Conservation (phyloP, 2,329 filamentous ascomycete species). For the Fusarium circinatum region DNA sequence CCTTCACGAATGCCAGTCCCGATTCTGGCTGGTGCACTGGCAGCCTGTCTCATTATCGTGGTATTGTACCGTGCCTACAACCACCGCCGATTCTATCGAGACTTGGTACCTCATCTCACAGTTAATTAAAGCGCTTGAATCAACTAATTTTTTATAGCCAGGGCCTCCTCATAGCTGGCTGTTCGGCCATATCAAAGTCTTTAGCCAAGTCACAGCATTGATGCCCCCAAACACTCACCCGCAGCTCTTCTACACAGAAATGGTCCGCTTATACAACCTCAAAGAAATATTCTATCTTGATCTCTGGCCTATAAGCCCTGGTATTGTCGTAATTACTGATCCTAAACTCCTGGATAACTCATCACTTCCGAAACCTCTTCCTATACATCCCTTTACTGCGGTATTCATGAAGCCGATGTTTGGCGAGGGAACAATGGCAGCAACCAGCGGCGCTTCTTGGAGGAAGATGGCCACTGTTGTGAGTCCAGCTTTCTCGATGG, state of each 20-base stretch:
- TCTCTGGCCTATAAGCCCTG: slow-evolving; percentile 15
- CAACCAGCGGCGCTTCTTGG: neutral
- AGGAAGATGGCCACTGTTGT: slow-evolving; percentile 2
- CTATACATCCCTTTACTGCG: neutral
- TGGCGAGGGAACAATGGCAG: neutral
- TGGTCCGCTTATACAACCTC: slow-evolving; percentile 1
- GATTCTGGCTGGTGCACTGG: neutral
- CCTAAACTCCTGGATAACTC: slow-evolving; percentile 14
- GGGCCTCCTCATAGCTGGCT: slow-evolving; percentile 29
- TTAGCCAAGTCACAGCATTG: neutral
- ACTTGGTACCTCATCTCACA: neutral
- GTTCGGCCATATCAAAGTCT: slow-evolving; percentile 10
- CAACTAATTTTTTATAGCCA: neutral
- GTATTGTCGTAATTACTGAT: neutral
- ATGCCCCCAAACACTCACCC: slow-evolving; percentile 23
- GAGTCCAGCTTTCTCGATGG: slow-evolving; percentile 7
- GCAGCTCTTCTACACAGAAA: slow-evolving; percentile 19
- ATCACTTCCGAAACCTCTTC: neutral
- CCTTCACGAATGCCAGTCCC: neutral
- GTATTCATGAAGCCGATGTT: neutral
- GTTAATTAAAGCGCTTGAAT: accelerated
- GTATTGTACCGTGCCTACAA: slow-evolving; percentile 3
- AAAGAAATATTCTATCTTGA: slow-evolving; percentile 25
- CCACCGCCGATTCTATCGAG: slow-evolving; percentile 14
- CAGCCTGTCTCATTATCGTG: neutral